phyloP scores from a whole-genome alignment of 371 early-diverging fungal species.

The Cladochytrium tenue region DNA sequence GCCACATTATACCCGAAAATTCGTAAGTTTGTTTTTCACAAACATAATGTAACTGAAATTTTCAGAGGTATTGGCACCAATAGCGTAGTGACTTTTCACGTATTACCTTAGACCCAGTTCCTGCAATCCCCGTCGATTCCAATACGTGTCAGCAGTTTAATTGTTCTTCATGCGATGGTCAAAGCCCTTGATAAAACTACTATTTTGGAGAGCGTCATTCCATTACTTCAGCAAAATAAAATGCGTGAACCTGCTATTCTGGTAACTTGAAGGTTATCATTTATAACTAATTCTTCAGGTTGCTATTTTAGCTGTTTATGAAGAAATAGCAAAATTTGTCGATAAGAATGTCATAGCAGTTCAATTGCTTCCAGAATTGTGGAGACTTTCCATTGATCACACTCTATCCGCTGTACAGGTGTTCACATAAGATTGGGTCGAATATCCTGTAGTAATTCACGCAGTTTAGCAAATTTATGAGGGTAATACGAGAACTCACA shows the following conservation, averaged over 20 bases:
- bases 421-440: slow-evolving; percentile 6
- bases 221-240: slow-evolving; percentile 72
- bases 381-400: slow-evolving; percentile 75
- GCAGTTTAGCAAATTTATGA: slow-evolving; percentile 68
- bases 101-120: slow-evolving; percentile 41
- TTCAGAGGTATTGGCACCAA: neutral
- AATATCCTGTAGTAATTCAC: slow-evolving; percentile 21
- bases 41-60: neutral
- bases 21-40: slow-evolving; percentile 16
- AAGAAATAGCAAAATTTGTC: slow-evolving; percentile 70
- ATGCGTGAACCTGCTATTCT: slow-evolving; percentile 78
- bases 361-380: slow-evolving; percentile 75
- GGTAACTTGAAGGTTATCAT: slow-evolving; percentile 40
- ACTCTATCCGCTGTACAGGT: slow-evolving; percentile 71
- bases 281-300: slow-evolving; percentile 39
- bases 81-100: neutral
- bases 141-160: slow-evolving; percentile 73
- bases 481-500: slow-evolving; percentile 65
- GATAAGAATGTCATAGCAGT: slow-evolving; percentile 77
- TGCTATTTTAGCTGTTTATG: slow-evolving; percentile 79
- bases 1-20: slow-evolving; percentile 74
- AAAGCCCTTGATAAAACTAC: slow-evolving; percentile 65
- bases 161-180: slow-evolving; percentile 75
- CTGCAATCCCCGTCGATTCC: slow-evolving; percentile 64
- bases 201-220: slow-evolving; percentile 69